These are phyloP conservation scores for Venturiaceae sp. DNA, from an alignment of 2,329 filamentous ascomycete species.

Conservation along the genomic window DNA sequence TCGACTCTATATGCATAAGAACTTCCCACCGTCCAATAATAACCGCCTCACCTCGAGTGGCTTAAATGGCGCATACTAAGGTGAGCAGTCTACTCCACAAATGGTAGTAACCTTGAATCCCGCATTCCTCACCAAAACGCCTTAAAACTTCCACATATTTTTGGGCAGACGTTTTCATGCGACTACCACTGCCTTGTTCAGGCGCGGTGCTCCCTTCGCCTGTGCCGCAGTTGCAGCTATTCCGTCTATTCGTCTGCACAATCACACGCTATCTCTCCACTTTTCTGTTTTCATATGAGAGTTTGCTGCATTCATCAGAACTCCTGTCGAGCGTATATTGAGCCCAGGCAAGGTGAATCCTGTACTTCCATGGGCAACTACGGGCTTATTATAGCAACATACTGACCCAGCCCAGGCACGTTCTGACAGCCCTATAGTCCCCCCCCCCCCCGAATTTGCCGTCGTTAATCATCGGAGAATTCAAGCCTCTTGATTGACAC, in stretches of 20 bases:
- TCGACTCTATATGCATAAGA: not conserved
- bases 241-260: too few relatives aligned
- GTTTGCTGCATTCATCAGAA: not conserved
- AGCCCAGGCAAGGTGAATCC: not conserved
- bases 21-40: not conserved
- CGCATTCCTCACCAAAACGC: not conserved
- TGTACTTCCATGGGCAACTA: not conserved
- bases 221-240: not conserved
- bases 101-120: not conserved
- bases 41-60: not conserved
- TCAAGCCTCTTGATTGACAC: not conserved
- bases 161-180: not conserved
- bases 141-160: not conserved
- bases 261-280: not conserved
- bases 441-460: not conserved
- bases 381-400: not conserved
- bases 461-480: not conserved
- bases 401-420: not conserved
- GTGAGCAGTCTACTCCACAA: not conserved
- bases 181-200: not conserved
- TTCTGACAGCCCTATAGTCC: not conserved
- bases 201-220: not conserved
- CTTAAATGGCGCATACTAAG: not conserved
- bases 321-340: too few relatives aligned
- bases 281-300: not conserved